Percentiles rank a stretch among this genome's conserved stretches.
Evolutionary conservation across 768 basidiomycete species (phyloP).

Genomic region (Mycena belliarum): DNA sequence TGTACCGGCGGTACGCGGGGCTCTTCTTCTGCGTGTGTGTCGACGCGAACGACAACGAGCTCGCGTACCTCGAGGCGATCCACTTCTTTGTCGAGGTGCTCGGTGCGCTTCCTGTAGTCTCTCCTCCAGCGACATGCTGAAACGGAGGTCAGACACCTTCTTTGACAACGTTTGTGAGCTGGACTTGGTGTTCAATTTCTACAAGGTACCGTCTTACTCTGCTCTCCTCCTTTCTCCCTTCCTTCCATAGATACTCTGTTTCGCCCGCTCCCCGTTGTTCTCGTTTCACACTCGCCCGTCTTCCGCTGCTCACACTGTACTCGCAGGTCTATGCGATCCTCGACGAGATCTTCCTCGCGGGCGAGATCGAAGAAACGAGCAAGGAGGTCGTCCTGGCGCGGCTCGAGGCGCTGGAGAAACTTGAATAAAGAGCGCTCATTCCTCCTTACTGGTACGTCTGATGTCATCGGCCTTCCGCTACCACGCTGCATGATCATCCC

Average conservation of each 20-base stretch:
- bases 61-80: slow-evolving; percentile 96
- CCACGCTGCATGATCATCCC: neutral
- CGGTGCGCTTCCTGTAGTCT: slow-evolving; percentile 52
- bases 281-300: too few relatives aligned
- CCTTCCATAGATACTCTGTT: too few relatives aligned
- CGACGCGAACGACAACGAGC: slow-evolving; percentile 97
- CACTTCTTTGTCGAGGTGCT: slow-evolving; percentile 98
- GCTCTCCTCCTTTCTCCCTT: too few relatives aligned
- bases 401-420: slow-evolving; percentile 89
- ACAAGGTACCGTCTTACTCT: slow-evolving; percentile 60
- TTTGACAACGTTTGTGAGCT: slow-evolving; percentile 99
- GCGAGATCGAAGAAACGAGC: slow-evolving; percentile 97
- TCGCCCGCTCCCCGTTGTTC: too few relatives aligned
- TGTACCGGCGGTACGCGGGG: slow-evolving; percentile 95
- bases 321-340: slow-evolving; percentile 92
- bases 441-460: too few relatives aligned
- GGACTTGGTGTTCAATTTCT: slow-evolving; percentile 98
- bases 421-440: slow-evolving; percentile 54
- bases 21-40: slow-evolving; percentile 98
- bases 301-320: too few relatives aligned
- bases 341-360: slow-evolving; percentile 97
- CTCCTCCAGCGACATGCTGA: neutral
- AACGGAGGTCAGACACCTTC: slow-evolving; percentile 71
- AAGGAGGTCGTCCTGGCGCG: slow-evolving; percentile 93
- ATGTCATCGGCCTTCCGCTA: neutral